Conservation (phyloP, 2,329 filamentous ascomycete genomes). For the Thielaviopsis euricoi region DNA sequence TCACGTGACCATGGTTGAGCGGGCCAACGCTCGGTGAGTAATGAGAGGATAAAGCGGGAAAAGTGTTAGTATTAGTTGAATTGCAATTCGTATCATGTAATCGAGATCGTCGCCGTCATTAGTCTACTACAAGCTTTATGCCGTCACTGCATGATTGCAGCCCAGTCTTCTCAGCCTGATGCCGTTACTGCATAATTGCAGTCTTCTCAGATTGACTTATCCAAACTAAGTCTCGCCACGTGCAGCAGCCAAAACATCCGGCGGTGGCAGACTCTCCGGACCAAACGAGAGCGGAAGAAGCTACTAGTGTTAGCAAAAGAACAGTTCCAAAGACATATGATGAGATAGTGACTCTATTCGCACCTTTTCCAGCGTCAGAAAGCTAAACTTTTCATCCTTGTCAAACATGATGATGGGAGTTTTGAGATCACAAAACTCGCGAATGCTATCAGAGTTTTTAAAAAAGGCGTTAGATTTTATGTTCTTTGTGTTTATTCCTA, state of each 20-base stretch:
- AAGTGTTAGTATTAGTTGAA: too few species aligned
- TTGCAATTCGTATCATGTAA: neutral
- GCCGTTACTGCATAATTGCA: too few species aligned
- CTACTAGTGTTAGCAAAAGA: conserved; percentile 21
- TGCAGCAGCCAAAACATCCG: conserved; percentile 1
- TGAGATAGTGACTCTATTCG: conserved; percentile 16
- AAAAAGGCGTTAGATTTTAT: too few species aligned
- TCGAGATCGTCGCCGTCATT: neutral
- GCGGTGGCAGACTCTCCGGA: conserved; percentile 36
- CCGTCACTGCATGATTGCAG: too few species aligned
- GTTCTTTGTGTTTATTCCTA: neutral
- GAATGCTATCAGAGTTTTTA: conserved; percentile 38
- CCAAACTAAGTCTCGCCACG: neutral
- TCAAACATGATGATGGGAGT: conserved; percentile 89
- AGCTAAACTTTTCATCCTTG: conserved; percentile 55
- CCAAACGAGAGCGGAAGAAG: conserved; percentile 54
- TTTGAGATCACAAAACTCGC: conserved; percentile 53
- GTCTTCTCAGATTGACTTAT: too few species aligned
- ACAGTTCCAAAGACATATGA: too few species aligned
- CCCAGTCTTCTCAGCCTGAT: too few species aligned
- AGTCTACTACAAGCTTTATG: neutral
- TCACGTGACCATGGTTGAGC: neutral
- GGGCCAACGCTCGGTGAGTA: neutral
- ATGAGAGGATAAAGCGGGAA: too few species aligned
- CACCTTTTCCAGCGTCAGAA: conserved; percentile 53